Conservation (phyloP, 805 yeast genomes). For the Yarrowia deformans region DNA sequence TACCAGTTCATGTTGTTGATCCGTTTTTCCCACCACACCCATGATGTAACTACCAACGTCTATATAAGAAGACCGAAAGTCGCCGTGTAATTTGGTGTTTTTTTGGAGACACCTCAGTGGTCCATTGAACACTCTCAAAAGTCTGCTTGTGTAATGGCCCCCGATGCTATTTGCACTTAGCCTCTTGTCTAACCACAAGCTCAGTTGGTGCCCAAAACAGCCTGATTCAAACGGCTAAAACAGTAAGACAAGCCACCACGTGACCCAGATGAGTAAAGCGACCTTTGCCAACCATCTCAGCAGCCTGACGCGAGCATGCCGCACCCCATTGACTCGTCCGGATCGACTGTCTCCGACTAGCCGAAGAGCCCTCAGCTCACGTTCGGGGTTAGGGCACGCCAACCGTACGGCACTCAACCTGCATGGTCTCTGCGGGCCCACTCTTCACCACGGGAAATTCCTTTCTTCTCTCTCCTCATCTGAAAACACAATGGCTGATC, state of each 20-base stretch:
- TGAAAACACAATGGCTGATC: constrained; percentile 35
- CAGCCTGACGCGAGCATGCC: constrained; percentile 8
- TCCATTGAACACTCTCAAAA: constrained; percentile 7
- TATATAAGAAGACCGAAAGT: background rate
- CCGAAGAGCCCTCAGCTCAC: constrained; percentile 5
- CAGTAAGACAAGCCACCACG: background rate
- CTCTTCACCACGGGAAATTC: constrained; percentile 20
- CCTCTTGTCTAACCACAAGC: constrained; percentile 14
- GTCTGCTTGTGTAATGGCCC: background rate
- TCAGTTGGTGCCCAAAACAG: background rate
- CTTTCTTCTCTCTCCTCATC: constrained; percentile 36
- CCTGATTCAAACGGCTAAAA: background rate
- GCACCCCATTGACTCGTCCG: background rate
- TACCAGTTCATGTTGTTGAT: too few relatives aligned
- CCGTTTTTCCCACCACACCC: too few relatives aligned
- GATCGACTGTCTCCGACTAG: constrained; percentile 7
- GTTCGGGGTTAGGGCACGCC: constrained; percentile 16
- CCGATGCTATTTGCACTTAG: constrained; percentile 19
- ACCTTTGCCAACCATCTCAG: background rate
- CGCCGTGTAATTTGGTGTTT: background rate
- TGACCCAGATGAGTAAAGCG: background rate
- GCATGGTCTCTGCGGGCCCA: constrained; percentile 32
- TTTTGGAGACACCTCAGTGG: background rate
- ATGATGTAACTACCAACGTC: too few relatives aligned
- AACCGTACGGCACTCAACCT: constrained; percentile 37